Evolutionary conservation across 1,284 basidiomycete genomes (phyloP).

Genomic region (Apiotrichum porosum): DNA sequence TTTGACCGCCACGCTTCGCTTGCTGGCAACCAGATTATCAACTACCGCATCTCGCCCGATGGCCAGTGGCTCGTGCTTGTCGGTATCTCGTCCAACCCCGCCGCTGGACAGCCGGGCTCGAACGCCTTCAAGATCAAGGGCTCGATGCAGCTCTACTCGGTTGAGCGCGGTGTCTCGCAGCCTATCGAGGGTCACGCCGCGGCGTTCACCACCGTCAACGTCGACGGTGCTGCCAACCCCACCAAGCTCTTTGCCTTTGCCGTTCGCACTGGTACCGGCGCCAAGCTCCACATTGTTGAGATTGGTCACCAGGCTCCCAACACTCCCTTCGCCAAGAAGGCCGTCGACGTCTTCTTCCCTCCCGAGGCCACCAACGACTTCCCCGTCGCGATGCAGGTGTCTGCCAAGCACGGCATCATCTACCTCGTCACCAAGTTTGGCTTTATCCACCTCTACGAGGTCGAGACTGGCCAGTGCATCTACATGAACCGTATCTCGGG

Average conservation of each 20-base stretch:
- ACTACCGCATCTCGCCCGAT: conserved; percentile 87
- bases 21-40: conserved; percentile 94
- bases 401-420: conserved; percentile 92
- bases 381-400: conserved; percentile 99
- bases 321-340: conserved; percentile 95
- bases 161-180: conserved; percentile 82
- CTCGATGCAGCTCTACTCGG: conserved; percentile 85
- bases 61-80: conserved; percentile 97
- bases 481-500: conserved; percentile 99
- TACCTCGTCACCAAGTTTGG: conserved; percentile 99
- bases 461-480: conserved; percentile 96
- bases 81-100: conserved; percentile 91
- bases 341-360: conserved; percentile 99
- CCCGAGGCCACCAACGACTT: conserved; percentile 98
- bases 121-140: conserved; percentile 98
- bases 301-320: conserved; percentile 96
- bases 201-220: conserved; percentile 86
- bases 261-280: conserved; percentile 89
- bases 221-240: conserved; percentile 73
- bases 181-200: conserved; percentile 99
- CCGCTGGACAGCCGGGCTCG: conserved; percentile 60
- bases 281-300: conserved; percentile 98
- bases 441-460: conserved; percentile 98
- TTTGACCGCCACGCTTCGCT: conserved; percentile 97
- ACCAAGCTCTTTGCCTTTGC: conserved; percentile 96